Conservation (phyloP, 2,329 filamentous ascomycete species). For the Aspergillus tanneri region DNA sequence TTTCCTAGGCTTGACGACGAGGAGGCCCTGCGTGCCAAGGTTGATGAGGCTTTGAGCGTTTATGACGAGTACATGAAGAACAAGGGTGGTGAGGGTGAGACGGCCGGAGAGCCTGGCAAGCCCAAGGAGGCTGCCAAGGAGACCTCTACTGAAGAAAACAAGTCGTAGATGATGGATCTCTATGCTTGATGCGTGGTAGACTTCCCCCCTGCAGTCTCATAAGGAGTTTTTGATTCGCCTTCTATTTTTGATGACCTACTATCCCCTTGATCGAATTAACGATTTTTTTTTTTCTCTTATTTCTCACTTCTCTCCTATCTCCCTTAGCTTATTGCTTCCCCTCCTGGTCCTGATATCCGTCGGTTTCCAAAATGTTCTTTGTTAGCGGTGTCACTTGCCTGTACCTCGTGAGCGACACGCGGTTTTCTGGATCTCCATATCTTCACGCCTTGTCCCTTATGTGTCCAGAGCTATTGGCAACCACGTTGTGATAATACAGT, state of each 20-base stretch:
- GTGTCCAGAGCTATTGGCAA: no score
- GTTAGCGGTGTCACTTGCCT: constrained; percentile 35
- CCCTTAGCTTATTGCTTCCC: constrained; percentile 23
- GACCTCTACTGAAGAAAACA: constrained; percentile 41
- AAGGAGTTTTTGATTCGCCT: constrained; percentile 28
- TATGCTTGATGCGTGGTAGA: constrained; percentile 17
- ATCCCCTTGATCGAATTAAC: constrained; percentile 24
- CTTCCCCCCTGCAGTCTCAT: not conserved
- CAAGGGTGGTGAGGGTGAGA: constrained; percentile 54
- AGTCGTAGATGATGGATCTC: constrained; percentile 36
- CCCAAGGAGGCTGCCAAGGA: constrained; percentile 47
- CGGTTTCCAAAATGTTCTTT: constrained; percentile 42
- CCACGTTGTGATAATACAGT: no score
- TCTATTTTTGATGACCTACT: constrained; percentile 39
- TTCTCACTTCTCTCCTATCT: constrained; percentile 20
- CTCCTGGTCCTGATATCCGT: constrained; percentile 44
- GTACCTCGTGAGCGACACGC: constrained; percentile 36
- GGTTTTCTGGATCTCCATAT: constrained; percentile 17
- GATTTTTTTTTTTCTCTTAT: constrained; percentile 21
- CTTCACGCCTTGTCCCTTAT: constrained; percentile 7
- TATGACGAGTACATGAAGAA: constrained; percentile 99
- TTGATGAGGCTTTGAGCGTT: constrained; percentile 93
- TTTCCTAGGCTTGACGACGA: constrained; percentile 78
- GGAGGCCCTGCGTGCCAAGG: constrained; percentile 84
- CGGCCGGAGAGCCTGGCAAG: constrained; percentile 45